Evolutionary conservation across 441 rosid genomes (phyloP).

Genomic region (Pelargonium exstipulatum): DNA sequence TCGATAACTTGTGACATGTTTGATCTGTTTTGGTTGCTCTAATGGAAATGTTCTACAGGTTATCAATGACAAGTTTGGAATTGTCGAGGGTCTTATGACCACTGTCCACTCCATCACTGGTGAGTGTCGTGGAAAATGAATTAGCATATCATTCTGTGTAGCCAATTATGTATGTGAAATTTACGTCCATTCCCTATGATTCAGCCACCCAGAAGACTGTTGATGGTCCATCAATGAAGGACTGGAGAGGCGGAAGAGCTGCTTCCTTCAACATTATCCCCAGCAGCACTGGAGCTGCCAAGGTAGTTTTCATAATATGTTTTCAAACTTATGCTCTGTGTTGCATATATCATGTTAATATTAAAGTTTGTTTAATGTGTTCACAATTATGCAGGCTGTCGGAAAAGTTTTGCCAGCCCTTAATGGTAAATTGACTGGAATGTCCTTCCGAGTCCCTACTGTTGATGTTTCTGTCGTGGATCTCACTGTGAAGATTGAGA

Average conservation of each 20-base stretch:
- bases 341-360: not conserved
- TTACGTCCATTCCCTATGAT: too few relatives aligned
- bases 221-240: conserved; percentile 80
- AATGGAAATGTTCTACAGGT: conserved; percentile 32
- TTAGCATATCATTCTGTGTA: too few relatives aligned
- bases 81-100: conserved; percentile 85
- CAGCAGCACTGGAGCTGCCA: conserved; percentile 90
- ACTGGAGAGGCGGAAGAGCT: conserved; percentile 95
- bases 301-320: conserved; percentile 31
- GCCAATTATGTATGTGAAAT: too few relatives aligned
- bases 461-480: conserved; percentile 85
- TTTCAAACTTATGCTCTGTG: not conserved
- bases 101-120: conserved; percentile 77
- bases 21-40: not conserved
- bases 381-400: conserved; percentile 39
- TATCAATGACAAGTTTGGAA: conserved; percentile 67
- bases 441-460: conserved; percentile 86
- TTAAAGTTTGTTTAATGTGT: not conserved
- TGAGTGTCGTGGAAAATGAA: too few relatives aligned
- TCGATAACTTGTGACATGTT: too few relatives aligned
- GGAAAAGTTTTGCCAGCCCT: conserved; percentile 71
- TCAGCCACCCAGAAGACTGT: conserved; percentile 81
- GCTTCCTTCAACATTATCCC: conserved; percentile 91
- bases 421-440: conserved; percentile 76
- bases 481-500: conserved; percentile 68